Conservation (phyloP, 805 yeast genomes). For the Kuraishia piskuri region DNA sequence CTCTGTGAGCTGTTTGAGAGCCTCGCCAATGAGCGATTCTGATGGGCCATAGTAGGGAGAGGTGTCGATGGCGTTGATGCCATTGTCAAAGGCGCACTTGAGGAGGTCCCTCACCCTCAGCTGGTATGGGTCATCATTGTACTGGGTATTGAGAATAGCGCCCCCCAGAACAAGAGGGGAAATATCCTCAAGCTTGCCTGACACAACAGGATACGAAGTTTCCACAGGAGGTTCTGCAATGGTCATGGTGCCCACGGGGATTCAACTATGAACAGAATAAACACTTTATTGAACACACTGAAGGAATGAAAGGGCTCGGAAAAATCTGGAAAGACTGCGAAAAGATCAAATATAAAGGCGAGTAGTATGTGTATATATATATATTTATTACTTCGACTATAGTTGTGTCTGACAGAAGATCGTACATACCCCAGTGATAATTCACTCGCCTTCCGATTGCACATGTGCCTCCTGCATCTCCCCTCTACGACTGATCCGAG, state of each 20-base stretch:
- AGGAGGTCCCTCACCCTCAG: conserved; percentile 54
- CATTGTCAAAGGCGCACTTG: conserved; percentile 49
- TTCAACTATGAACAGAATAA: background rate
- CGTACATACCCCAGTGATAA: too few relatives aligned
- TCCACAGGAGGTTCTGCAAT: background rate
- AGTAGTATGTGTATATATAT: too few relatives aligned
- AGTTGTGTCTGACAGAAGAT: too few relatives aligned
- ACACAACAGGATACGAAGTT: conserved; percentile 6
- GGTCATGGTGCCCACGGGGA: background rate
- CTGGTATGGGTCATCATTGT: conserved; percentile 56
- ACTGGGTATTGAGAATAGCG: conserved; percentile 78
- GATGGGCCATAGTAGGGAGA: conserved; percentile 93
- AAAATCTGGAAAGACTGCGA: too few relatives aligned
- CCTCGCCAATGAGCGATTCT: conserved; percentile 65
- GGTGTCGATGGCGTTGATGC: conserved; percentile 77
- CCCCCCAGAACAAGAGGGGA: conserved; percentile 77
- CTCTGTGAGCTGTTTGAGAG: conserved; percentile 31
- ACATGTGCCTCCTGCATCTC: background rate
- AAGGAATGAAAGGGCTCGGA: too few relatives aligned
- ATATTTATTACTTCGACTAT: too few relatives aligned
- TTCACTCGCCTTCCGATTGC: background rate
- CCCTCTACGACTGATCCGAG: background rate
- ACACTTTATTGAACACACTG: too few relatives aligned
- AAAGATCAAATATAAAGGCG: too few relatives aligned
- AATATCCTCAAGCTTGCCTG: conserved; percentile 20